Percentiles rank a stretch among this genome's conserved stretches.
Evolutionary conservation across 441 rosid genomes (phyloP).

Genomic region (Syzygium malaccense): DNA sequence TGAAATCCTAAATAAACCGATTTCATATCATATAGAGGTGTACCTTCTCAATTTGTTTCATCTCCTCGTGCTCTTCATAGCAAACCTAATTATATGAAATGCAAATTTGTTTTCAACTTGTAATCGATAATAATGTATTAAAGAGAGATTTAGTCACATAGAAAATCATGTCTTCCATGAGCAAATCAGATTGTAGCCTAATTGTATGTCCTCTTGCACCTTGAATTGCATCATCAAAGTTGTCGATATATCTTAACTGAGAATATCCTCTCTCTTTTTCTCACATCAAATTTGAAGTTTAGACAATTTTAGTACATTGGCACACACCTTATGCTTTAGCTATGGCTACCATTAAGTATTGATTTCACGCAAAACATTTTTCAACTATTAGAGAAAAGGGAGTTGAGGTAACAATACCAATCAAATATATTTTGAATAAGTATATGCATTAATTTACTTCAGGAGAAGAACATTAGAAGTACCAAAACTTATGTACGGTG

Average conservation of each 20-base stretch:
- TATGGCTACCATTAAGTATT: not conserved
- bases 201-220: not conserved
- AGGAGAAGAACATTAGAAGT: no score
- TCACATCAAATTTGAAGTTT: not conserved
- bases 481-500: no score
- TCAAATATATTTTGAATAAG: not conserved
- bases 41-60: not conserved
- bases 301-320: not conserved
- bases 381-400: not conserved
- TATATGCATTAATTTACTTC: not conserved
- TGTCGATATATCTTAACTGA: not conserved
- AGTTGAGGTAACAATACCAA: not conserved
- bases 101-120: not conserved
- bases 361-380: not conserved
- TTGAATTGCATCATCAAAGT: not conserved
- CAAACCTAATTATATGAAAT: not conserved
- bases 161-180: not conserved
- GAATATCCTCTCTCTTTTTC: not conserved
- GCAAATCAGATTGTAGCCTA: not conserved
- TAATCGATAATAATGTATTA: not conserved
- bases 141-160: not conserved
- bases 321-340: not conserved
- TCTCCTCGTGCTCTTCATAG: not conserved
- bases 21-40: not conserved
- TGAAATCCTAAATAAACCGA: not conserved